phyloP scores from a whole-genome alignment of 306 rosid species.

The Cucurbita argyrosperma region DNA sequence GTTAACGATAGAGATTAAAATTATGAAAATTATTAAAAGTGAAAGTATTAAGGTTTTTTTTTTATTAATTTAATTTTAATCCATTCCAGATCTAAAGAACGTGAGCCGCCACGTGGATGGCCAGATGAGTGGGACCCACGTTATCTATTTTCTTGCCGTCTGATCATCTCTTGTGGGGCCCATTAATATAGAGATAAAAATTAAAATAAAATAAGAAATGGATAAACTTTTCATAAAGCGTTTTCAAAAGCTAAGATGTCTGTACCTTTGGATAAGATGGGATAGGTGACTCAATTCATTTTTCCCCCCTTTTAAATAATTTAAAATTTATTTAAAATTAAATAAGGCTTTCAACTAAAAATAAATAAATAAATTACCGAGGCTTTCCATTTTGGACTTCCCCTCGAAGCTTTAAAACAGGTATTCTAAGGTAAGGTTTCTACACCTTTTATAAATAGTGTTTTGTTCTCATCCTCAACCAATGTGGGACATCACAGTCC shows the following conservation, averaged over 20 bases:
- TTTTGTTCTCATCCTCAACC: too few species aligned
- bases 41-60: too few species aligned
- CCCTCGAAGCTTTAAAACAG: too few species aligned
- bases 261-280: slow-evolving; percentile 5
- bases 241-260: neutral
- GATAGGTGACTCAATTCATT: neutral
- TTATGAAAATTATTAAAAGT: too few species aligned
- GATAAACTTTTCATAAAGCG: neutral
- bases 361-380: too few species aligned
- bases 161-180: neutral
- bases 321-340: too few species aligned
- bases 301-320: neutral
- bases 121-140: neutral
- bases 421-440: too few species aligned
- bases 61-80: neutral
- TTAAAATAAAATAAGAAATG: neutral
- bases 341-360: too few species aligned
- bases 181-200: neutral
- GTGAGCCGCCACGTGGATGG: neutral
- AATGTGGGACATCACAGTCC: too few species aligned
- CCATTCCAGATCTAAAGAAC: neutral
- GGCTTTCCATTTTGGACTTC: too few species aligned
- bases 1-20: too few species aligned
- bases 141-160: neutral
- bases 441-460: too few species aligned